Base-by-base conservation (phyloP, 495 filamentous ascomycete species). In the Alectoria sarmentosa region DNA sequence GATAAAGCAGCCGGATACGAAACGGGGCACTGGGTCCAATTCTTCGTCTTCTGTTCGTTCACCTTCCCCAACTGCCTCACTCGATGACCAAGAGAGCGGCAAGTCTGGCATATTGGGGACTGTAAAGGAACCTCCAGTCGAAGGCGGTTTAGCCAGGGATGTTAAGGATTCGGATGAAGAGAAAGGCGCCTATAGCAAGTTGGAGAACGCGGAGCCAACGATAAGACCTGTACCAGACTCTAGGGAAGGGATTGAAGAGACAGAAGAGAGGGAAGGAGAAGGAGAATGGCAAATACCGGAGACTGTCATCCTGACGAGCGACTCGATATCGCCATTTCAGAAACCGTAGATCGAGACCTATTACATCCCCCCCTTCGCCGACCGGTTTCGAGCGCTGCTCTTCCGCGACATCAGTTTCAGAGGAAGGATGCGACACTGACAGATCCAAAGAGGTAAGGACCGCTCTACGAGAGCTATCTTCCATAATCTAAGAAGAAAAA, bases 1-100 rank as follows among this genome's bases (percentile, higher is more conserved):
- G 52, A 55, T 55, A 32, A 46, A 46, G 39, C 58, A 60, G 28
- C 39, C 26, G 11, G 58, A 41, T 15, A 28, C 58, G 23, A 32
- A 41, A 3, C 37, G 38, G 26, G 58, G 52, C 15, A 8, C 10
- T 4, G 30, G 1, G 30, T 55, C 52, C 30, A 1, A 21, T 10
- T 19, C 52, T 10, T 9, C 15, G 6, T 34, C 52, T 21, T 55
- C 52, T 5, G 19, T 44, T 26, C 60, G 42, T 26, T 17, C 60
- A 17, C 15, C 52, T 10, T 55, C 52, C 1, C 52, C 52, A 10
- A 0, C 28, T 30, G 26, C 13, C 30, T 55, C 30, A 3, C 15
- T 34, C 17, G 17, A 55, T 9, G 52, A 30, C 49, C 49, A 19
- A 4, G 5, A n/a, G 0, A 10, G 0, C 11, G 28, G 28, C 26